These are phyloP conservation scores for Bipolaris oryzae DNA, from an alignment of 2,329 filamentous ascomycete genomes.

Conservation along the genomic window DNA sequence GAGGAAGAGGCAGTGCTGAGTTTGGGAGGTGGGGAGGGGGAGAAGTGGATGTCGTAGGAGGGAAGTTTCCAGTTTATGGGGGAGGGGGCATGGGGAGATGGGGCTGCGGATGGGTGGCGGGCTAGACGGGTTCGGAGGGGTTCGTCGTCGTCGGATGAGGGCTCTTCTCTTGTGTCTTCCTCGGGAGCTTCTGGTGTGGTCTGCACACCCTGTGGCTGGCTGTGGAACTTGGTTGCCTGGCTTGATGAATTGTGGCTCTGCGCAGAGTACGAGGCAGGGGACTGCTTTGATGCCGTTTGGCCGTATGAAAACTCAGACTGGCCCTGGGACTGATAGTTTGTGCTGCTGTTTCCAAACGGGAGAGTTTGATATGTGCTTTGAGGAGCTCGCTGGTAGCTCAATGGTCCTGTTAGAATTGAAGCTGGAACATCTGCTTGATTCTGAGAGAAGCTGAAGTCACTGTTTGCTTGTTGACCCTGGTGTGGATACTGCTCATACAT, in stretches of 20 bases:
- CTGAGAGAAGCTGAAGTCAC: neutral
- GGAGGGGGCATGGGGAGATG: neutral
- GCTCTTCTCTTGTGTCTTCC: neutral
- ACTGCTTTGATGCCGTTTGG: neutral
- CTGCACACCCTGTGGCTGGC: no score
- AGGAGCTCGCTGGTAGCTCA: slow-evolving; percentile 3
- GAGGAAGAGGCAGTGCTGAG: no score
- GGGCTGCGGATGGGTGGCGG: slow-evolving; percentile 9
- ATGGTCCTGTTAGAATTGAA: neutral
- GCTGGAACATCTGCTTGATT: neutral
- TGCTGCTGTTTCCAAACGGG: neutral
- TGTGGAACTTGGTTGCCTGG: no score
- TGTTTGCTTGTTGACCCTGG: neutral
- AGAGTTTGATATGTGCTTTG: neutral
- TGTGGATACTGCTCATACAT: neutral
- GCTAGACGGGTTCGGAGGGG: slow-evolving; percentile 19
- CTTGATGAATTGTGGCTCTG: neutral
- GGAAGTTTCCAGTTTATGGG: slow-evolving; percentile 30
- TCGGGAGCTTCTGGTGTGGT: neutral
- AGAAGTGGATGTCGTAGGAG: slow-evolving; percentile 20
- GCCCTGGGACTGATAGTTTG: neutral
- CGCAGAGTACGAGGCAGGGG: neutral
- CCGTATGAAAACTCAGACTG: neutral
- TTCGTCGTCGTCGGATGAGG: slow-evolving; percentile 26
- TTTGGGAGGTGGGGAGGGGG: slow-evolving; percentile 7